Evolutionary conservation across 2,329 filamentous ascomycete species (phyloP).

Genomic region (Xenoacremonium recifei): DNA sequence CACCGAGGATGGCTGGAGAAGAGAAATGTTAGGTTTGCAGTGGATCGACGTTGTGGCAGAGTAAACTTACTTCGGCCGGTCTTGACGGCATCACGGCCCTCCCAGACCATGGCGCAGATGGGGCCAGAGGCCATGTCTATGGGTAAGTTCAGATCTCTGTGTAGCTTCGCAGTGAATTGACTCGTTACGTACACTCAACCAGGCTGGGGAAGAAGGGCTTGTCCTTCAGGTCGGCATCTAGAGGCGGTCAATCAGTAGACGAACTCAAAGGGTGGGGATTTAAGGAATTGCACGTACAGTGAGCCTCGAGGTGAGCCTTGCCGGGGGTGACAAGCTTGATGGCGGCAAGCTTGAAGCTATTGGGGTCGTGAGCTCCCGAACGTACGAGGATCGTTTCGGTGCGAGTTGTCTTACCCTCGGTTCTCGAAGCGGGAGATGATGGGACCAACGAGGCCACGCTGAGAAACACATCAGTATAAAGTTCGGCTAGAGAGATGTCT

Average conservation of each 20-base stretch:
- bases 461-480: conserved; percentile 21
- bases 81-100: conserved; percentile 98
- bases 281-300: conserved; percentile 75
- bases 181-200: conserved; percentile 70
- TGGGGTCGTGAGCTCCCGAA: conserved; percentile 11
- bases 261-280: too few species aligned
- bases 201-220: conserved; percentile 98
- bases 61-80: conserved; percentile 84
- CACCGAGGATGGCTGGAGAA: conserved; percentile 82
- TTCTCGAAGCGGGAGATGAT: conserved; percentile 98
- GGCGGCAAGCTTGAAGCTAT: conserved; percentile 94
- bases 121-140: conserved; percentile 95
- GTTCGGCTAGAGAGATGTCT: too few species aligned
- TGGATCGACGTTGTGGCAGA: background rate
- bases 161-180: background rate
- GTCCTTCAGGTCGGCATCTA: conserved; percentile 79
- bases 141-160: conserved; percentile 7
- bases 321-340: conserved; percentile 90
- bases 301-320: conserved; percentile 96
- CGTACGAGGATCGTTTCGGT: conserved; percentile 11
- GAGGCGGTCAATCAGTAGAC: conserved; percentile 28
- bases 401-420: conserved; percentile 65
- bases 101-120: conserved; percentile 99
- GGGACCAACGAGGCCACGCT: conserved; percentile 96
- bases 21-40: conserved; percentile 15